Evolutionary conservation across 2,329 filamentous ascomycete genomes (phyloP).

Genomic region (Ambrosiella cleistominuta): DNA sequence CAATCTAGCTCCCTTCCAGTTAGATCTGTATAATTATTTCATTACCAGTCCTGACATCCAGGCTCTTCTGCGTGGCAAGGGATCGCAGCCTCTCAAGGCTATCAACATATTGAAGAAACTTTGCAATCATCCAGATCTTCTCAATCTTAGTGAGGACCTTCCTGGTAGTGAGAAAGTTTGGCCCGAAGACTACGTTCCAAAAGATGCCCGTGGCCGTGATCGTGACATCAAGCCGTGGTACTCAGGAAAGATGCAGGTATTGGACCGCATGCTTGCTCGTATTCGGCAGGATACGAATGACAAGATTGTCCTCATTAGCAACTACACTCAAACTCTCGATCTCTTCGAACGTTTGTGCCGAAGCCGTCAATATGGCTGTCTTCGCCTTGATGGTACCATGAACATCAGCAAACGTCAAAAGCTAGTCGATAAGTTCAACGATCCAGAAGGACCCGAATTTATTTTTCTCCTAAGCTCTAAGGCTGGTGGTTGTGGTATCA

Average conservation of each 20-base stretch:
- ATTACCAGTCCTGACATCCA: constrained; percentile 92
- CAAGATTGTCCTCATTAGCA: constrained; percentile 97
- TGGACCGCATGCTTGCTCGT: constrained; percentile 93
- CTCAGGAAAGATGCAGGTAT: constrained; percentile 92
- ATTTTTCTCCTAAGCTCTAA: constrained; percentile 94
- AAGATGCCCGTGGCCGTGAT: constrained; percentile 73
- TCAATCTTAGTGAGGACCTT: constrained; percentile 66
- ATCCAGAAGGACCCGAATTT: constrained; percentile 77
- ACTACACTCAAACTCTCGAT: constrained; percentile 92
- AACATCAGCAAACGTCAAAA: constrained; percentile 94
- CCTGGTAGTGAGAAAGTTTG: constrained; percentile 70
- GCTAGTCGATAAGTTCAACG: constrained; percentile 93
- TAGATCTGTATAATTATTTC: constrained; percentile 90
- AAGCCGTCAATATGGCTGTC: constrained; percentile 61
- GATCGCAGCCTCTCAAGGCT: constrained; percentile 87
- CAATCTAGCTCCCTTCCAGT: constrained; percentile 80
- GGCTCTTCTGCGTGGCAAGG: constrained; percentile 77
- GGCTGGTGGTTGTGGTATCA: constrained; percentile 89
- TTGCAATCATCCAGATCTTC: constrained; percentile 90
- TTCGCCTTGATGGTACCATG: constrained; percentile 93
- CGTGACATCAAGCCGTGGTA: constrained; percentile 90
- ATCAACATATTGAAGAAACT: constrained; percentile 96
- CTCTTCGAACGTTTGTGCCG: constrained; percentile 86
- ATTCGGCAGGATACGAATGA: constrained; percentile 95
- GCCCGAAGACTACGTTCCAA: constrained; percentile 76